Evolutionary conservation across 257 asterid species (phyloP).

Genomic region (Scutellaria barbata): DNA sequence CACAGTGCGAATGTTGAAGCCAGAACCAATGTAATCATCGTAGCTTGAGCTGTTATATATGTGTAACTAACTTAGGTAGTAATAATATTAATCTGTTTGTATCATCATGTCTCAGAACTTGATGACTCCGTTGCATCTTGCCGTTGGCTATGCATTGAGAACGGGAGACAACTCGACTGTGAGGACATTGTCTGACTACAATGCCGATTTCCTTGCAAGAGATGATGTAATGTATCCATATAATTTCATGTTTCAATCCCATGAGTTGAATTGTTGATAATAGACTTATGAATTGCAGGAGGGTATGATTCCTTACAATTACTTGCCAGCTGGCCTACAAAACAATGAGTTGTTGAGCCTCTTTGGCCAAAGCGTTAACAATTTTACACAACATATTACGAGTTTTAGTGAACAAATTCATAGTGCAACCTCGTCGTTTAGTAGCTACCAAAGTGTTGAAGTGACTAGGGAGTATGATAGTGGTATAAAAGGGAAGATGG

Average conservation of each 20-base stretch:
- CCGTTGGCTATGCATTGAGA: slow-evolving; percentile 50
- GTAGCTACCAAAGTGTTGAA: slow-evolving; percentile 43
- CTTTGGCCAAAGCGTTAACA: slow-evolving; percentile 34
- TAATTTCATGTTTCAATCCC: slow-evolving; percentile 8
- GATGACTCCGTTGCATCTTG: slow-evolving; percentile 50
- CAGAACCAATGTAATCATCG: slow-evolving; percentile 44
- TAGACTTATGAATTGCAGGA: slow-evolving; percentile 51
- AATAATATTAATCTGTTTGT: neutral
- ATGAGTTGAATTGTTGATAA: too few species aligned
- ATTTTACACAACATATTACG: too few species aligned
- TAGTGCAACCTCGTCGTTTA: slow-evolving; percentile 10
- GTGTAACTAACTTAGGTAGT: neutral
- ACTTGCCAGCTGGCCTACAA: slow-evolving; percentile 60
- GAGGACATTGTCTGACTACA: slow-evolving; percentile 37
- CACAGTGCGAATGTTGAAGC: slow-evolving; percentile 44
- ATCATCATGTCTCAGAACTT: slow-evolving; percentile 41
- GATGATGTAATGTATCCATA: slow-evolving; percentile 46
- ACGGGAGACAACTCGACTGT: slow-evolving; percentile 44
- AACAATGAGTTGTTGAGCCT: slow-evolving; percentile 52
- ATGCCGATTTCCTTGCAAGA: slow-evolving; percentile 46
- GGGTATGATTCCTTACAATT: slow-evolving; percentile 67
- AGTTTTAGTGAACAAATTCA: neutral
- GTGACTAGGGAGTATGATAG: slow-evolving; percentile 51
- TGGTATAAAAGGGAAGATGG: slow-evolving; percentile 63
- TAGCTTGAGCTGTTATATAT: neutral